Percentiles rank a stretch among this genome's conserved stretches.
Conservation (phyloP, 1,284 basidiomycete genomes). For the Heterobasidion annosum region DNA sequence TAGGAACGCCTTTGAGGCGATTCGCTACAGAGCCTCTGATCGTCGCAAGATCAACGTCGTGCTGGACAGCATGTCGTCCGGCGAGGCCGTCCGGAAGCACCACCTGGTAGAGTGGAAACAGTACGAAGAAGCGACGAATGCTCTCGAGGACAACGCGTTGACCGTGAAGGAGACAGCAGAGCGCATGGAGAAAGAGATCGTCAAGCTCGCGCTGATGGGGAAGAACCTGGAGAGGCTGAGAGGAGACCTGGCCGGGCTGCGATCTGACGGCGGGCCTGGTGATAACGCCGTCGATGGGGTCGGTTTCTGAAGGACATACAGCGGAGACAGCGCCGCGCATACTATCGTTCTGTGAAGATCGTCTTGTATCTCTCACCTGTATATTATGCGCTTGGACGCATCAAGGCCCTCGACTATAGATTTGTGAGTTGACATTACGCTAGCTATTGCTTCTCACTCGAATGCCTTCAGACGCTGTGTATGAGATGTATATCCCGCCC, state of each 20-base stretch:
- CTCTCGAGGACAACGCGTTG: too few species aligned
- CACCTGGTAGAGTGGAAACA: conserved; percentile 2
- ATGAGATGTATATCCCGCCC: too few species aligned
- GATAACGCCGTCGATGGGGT: not conserved
- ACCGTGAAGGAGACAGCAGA: not conserved
- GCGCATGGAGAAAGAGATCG: conserved; percentile 3
- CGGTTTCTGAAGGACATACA: not conserved
- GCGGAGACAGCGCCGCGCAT: too few species aligned
- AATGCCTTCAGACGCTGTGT: too few species aligned
- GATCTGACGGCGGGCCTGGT: not conserved
- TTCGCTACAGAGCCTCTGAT: not conserved
- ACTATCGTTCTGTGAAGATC: too few species aligned
- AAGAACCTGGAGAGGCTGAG: conserved; percentile 1
- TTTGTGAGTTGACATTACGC: too few species aligned
- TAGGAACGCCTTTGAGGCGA: not conserved
- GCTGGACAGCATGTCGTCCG: conserved; percentile 1
- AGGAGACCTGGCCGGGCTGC: not conserved
- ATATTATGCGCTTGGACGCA: too few species aligned
- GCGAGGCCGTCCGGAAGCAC: not conserved
- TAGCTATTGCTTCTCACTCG: too few species aligned
- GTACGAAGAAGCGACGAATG: not conserved
- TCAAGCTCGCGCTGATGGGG: conserved; percentile 1
- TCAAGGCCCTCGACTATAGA: too few species aligned
- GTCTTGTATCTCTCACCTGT: too few species aligned
- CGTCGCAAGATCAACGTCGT: conserved; percentile 1